Percentiles rank a stretch among this genome's conserved stretches.
These are phyloP conservation scores for Botrytis aclada DNA, from an alignment of 2,329 filamentous ascomycete genomes.

Conservation along the genomic window DNA sequence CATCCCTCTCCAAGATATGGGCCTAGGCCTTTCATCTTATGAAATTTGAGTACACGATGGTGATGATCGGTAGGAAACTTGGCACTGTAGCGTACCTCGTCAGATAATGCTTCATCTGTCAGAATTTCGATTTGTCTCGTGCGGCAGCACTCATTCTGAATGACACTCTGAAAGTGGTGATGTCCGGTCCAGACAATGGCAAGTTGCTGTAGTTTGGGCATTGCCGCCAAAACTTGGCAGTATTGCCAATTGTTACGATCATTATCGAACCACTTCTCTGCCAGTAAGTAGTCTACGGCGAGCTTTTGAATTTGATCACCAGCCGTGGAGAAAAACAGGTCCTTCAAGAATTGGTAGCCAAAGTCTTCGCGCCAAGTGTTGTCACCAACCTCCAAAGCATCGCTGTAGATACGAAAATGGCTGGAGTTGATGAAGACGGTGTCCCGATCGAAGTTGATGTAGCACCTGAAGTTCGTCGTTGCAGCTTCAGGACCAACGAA, in stretches of 20 bases:
- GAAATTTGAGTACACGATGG: not conserved
- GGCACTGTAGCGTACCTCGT: not conserved
- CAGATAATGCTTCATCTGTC: not conserved
- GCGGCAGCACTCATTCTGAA: not conserved
- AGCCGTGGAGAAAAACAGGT: not conserved
- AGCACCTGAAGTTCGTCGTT: not conserved
- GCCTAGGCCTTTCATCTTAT: not conserved
- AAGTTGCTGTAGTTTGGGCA: not conserved
- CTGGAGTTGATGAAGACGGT: not conserved
- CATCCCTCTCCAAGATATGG: not conserved
- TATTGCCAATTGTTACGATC: not conserved
- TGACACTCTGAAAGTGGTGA: not conserved
- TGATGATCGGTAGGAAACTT: not conserved
- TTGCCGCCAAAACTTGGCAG: conserved; percentile 4
- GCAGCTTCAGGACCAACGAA: not conserved
- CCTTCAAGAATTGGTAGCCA: conserved; percentile 5
- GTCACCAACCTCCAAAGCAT: not conserved
- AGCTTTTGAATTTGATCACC: not conserved
- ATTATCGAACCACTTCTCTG: not conserved
- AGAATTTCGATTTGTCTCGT: not conserved
- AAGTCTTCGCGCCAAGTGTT: not conserved
- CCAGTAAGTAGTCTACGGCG: not conserved
- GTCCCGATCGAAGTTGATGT: not conserved
- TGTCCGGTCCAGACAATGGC: not conserved
- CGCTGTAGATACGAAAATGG: not conserved